Percentiles rank a stretch among this genome's conserved stretches.
phyloP scores from a whole-genome alignment of 2,329 filamentous ascomycete species.

The Tolypocladium sp. region DNA sequence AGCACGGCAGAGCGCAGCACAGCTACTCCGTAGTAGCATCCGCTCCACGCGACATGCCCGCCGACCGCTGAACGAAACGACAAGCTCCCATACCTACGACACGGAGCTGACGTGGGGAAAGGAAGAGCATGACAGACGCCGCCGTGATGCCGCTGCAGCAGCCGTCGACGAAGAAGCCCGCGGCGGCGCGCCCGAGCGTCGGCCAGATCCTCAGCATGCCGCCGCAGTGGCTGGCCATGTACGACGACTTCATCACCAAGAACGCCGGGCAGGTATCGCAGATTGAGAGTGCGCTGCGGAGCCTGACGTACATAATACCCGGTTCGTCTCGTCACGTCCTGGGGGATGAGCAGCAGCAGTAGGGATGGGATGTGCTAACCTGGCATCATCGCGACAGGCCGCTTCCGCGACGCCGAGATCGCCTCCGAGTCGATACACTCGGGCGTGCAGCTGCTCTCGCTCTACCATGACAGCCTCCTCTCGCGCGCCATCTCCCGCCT shows the following conservation, averaged over 20 bases:
- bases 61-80: not conserved
- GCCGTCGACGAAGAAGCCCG: not conserved
- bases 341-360: no score
- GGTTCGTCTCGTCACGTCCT: constrained; percentile 35
- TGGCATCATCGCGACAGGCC: constrained; percentile 36
- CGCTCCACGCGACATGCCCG: not conserved
- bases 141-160: not conserved
- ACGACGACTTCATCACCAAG: constrained; percentile 87
- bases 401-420: constrained; percentile 86
- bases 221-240: constrained; percentile 59
- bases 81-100: not conserved
- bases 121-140: no score
- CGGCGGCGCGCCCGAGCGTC: constrained; percentile 10
- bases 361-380: not conserved
- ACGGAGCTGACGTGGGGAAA: not conserved
- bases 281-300: constrained; percentile 87
- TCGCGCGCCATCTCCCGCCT: constrained; percentile 52
- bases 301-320: constrained; percentile 91
- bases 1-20: not conserved
- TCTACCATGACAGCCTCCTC: constrained; percentile 88
- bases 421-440: constrained; percentile 89
- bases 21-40: not conserved
- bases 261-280: constrained; percentile 90
- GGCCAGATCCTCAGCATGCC: constrained; percentile 44
- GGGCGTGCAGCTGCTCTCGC: constrained; percentile 76